Conservation (phyloP, 2,329 filamentous ascomycete species). For the Alternaria angustiovoidea region DNA sequence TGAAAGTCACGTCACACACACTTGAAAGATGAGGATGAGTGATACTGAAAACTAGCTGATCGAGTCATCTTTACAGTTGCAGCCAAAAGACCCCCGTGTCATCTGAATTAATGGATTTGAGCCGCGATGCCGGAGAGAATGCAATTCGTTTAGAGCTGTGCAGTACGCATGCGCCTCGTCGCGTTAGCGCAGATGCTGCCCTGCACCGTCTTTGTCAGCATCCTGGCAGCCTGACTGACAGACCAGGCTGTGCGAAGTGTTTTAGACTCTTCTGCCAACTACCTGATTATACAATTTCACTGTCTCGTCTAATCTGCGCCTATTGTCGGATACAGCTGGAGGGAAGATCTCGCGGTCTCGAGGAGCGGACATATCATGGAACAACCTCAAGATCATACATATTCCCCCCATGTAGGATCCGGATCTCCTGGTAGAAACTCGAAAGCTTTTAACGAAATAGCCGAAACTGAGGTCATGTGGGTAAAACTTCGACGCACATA, state of each 20-base stretch:
- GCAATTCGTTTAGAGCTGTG: too few species aligned
- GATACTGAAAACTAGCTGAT: neutral
- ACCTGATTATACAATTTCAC: neutral
- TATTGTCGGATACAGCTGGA: fast-evolving
- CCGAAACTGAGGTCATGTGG: too few species aligned
- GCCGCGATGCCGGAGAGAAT: fast-evolving
- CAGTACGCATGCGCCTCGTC: too few species aligned
- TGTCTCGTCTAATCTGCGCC: neutral
- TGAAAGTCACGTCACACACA: neutral
- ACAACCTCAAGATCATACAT: neutral
- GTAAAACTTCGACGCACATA: neutral
- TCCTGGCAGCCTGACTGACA: neutral
- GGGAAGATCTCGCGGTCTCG: neutral
- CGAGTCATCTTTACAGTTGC: neutral
- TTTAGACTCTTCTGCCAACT: neutral
- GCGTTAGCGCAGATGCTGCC: neutral
- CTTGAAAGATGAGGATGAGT: too few species aligned
- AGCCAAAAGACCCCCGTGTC: neutral
- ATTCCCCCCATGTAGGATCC: too few species aligned
- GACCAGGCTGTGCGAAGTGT: neutral
- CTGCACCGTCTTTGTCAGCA: neutral
- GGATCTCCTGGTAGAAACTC: too few species aligned
- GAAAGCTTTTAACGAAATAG: too few species aligned
- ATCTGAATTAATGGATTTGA: too few species aligned
- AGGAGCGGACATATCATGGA: neutral